Percentiles rank a stretch among this genome's conserved stretches.
Conservation (phyloP, 768 basidiomycete genomes). For the Termitomyces heimii region DNA sequence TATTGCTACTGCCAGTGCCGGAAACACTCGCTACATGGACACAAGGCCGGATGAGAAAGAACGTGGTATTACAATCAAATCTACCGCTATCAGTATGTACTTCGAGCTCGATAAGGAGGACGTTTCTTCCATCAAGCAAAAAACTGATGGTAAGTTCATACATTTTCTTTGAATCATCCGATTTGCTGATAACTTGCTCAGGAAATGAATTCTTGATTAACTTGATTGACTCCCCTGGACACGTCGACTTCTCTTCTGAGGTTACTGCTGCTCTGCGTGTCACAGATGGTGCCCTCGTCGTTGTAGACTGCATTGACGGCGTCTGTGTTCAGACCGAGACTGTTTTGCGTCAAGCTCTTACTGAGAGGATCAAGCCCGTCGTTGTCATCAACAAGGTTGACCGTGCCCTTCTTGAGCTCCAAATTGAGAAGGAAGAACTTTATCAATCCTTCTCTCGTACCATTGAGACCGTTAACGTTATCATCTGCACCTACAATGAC, state of each 20-base stretch:
- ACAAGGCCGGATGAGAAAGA: slow-evolving; percentile 97
- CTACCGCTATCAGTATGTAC: slow-evolving; percentile 99
- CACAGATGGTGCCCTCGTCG: slow-evolving; percentile 98
- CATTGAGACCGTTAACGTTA: slow-evolving; percentile 96
- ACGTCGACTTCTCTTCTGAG: slow-evolving; percentile 99
- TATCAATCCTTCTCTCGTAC: slow-evolving; percentile 97
- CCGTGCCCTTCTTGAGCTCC: slow-evolving; percentile 96
- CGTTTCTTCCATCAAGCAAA: slow-evolving; percentile 78
- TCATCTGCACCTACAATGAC: slow-evolving; percentile 96
- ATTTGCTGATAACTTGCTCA: slow-evolving; percentile 15
- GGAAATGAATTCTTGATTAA: slow-evolving; percentile 98
- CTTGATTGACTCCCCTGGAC: slow-evolving; percentile 98
- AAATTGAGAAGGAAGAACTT: slow-evolving; percentile 91
- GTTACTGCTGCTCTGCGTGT: slow-evolving; percentile 99
- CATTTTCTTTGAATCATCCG: not conserved
- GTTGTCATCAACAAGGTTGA: slow-evolving; percentile 99
- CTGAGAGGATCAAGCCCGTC: slow-evolving; percentile 98
- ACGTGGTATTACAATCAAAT: slow-evolving; percentile 99
- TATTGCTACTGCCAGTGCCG: slow-evolving; percentile 87
- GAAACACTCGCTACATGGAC: slow-evolving; percentile 93
- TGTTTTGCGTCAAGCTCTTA: slow-evolving; percentile 92
- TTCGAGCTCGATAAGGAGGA: slow-evolving; percentile 93
- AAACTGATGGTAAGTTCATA: slow-evolving; percentile 69
- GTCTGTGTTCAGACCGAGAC: slow-evolving; percentile 99
- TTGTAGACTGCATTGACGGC: slow-evolving; percentile 98